Evolutionary conservation across 2,329 filamentous ascomycete genomes (phyloP).

Genomic region (Dactylellina drechsleri): DNA sequence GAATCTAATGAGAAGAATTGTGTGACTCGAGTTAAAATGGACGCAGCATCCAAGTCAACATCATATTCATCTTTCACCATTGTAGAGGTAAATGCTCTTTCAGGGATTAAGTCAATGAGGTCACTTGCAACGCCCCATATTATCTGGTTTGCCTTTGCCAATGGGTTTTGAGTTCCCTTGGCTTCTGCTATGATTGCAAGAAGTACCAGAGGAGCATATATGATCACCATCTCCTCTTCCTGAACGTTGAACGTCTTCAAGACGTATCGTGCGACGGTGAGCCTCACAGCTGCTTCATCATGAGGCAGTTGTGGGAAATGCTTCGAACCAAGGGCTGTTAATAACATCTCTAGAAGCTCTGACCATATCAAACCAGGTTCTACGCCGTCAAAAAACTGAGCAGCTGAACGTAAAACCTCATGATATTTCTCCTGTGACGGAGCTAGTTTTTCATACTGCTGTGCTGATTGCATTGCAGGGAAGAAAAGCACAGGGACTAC

Average conservation of each 20-base stretch:
- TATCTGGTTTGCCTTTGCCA: conserved; percentile 64
- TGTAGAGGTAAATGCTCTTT: conserved; percentile 69
- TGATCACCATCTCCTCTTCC: conserved; percentile 92
- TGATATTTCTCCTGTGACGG: conserved; percentile 76
- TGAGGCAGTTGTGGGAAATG: conserved; percentile 64
- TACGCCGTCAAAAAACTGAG: conserved; percentile 95
- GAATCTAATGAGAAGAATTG: conserved; percentile 54
- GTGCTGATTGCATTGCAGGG: conserved; percentile 82
- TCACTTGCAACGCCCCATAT: conserved; percentile 68
- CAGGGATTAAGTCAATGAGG: conserved; percentile 68
- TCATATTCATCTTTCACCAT: conserved; percentile 52
- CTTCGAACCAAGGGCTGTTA: conserved; percentile 65
- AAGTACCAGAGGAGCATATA: conserved; percentile 81
- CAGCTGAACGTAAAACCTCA: conserved; percentile 91
- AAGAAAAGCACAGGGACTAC: conserved; percentile 90
- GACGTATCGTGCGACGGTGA: conserved; percentile 74
- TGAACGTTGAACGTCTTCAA: conserved; percentile 88
- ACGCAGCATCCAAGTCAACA: conserved; percentile 28
- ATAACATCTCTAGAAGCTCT: conserved; percentile 76
- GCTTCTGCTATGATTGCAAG: conserved; percentile 69
- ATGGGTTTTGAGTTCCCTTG: conserved; percentile 59
- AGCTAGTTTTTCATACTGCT: conserved; percentile 75
- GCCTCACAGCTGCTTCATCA: conserved; percentile 63
- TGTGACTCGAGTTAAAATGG: conserved; percentile 33
- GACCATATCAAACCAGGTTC: conserved; percentile 93